Conservation (phyloP, 805 yeast species). For the Sugiyamaella floridensis region DNA sequence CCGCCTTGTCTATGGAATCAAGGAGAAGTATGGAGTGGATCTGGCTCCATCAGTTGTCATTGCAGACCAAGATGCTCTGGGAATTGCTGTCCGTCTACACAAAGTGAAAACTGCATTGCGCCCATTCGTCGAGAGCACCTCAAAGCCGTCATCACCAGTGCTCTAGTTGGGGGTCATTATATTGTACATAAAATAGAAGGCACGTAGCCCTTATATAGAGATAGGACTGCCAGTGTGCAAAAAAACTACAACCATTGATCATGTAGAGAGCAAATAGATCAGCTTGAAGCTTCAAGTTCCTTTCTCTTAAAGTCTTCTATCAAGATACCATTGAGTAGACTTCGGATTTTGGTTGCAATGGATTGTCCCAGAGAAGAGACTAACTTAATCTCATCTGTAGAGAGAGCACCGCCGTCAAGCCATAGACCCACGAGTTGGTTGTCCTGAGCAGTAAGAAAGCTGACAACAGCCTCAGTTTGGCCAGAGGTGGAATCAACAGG, state of each 20-base stretch:
- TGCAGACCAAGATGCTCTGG: conserved; percentile 33
- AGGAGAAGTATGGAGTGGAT: conserved; percentile 27
- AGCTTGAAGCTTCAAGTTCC: not conserved
- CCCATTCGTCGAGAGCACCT: conserved; percentile 20
- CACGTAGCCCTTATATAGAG: not conserved
- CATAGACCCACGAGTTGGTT: conserved; percentile 51
- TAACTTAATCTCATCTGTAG: conserved; percentile 19
- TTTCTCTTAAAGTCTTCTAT: conserved; percentile 15
- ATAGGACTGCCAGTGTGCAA: not conserved
- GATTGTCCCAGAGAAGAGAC: conserved; percentile 34
- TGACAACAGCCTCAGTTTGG: conserved; percentile 35
- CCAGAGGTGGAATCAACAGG: not conserved
- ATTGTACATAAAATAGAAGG: not conserved
- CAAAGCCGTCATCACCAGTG: not conserved
- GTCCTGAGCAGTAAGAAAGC: conserved; percentile 42
- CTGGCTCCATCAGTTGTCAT: conserved; percentile 38
- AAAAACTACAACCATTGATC: not conserved
- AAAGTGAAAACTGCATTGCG: conserved; percentile 26
- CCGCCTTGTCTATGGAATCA: conserved; percentile 23
- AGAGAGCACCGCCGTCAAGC: conserved; percentile 34
- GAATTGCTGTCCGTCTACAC: conserved; percentile 25
- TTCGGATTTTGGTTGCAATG: conserved; percentile 39
- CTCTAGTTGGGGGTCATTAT: not conserved
- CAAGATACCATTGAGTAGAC: conserved; percentile 42
- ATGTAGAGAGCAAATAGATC: not conserved